phyloP scores from a whole-genome alignment of 2,329 filamentous ascomycete species.

The Hymenoscyphus linearis region DNA sequence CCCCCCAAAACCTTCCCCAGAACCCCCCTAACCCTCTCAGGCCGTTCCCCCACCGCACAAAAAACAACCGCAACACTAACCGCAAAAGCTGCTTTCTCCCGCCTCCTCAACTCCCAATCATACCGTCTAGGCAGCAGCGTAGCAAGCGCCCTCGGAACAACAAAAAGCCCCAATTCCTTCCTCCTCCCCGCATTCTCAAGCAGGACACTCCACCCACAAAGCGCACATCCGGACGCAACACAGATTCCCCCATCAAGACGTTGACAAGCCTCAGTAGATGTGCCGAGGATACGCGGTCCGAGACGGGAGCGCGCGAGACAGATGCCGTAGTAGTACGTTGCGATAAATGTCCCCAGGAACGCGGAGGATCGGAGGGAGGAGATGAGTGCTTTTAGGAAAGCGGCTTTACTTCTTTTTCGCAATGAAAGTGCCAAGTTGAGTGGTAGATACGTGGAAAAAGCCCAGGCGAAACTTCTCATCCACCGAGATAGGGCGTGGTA shows the following conservation, averaged over 20 bases:
- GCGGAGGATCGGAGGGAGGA: constrained; percentile 67
- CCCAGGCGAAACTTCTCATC: constrained; percentile 63
- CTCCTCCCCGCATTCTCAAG: constrained; percentile 60
- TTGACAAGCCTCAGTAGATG: constrained; percentile 42
- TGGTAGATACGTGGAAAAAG: constrained; percentile 71
- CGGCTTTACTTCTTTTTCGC: constrained; percentile 36
- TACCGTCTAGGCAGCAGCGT: constrained; percentile 71
- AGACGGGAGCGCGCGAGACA: constrained; percentile 71
- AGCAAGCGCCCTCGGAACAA: constrained; percentile 71
- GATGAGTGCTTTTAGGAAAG: constrained; percentile 39
- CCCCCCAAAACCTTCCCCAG: constrained; percentile 52
- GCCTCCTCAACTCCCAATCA: constrained; percentile 54
- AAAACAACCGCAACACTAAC: constrained; percentile 65
- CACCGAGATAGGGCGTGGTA: constrained; percentile 66
- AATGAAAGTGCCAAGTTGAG: constrained; percentile 61
- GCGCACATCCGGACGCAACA: constrained; percentile 63
- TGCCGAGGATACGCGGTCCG: constrained; percentile 63
- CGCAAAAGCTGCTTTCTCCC: constrained; percentile 62
- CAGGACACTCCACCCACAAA: constrained; percentile 80
- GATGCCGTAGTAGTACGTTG: constrained; percentile 78
- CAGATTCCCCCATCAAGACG: constrained; percentile 59
- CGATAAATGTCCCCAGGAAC: constrained; percentile 73
- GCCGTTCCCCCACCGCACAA: constrained; percentile 59
- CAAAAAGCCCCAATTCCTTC: constrained; percentile 71
- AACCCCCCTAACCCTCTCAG: constrained; percentile 59